Base-by-base conservation (phyloP, 495 filamentous ascomycete genomes). In the Cercophora sp. region DNA sequence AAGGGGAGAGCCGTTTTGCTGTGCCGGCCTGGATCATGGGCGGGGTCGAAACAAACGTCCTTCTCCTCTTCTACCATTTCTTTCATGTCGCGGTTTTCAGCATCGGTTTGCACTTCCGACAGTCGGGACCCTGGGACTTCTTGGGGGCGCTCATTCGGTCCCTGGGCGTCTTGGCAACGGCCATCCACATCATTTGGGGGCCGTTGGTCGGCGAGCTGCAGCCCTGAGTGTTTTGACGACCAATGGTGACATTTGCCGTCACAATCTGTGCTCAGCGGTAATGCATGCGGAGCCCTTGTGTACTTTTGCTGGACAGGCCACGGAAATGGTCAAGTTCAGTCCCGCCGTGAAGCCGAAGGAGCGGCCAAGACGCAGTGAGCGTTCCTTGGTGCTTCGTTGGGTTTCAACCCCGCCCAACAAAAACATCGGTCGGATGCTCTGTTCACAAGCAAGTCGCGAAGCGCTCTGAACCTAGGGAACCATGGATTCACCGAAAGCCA, bases 11-110 rank as follows among this genome's bases (percentile, higher is more conserved):
- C 20, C 51, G 48, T 24, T 55, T 55, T 48, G 48, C 57, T 5
- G 56, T 55, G 24, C 34, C 52, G 2, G 56, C 56, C 1, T 50
- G 46, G 40, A 50, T 59, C 35, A 55, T 55, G 51, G 56, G 51
- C 4, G 56, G 56, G 1, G 15, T 59, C n/a, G 4, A 41, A 0
- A 32, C 31, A 1, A 43, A 36, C 3, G 42, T 47, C 20, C n/a
- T 41, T 23, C 26, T 31, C n/a, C 35, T 59, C 19, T 55, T 55
- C 19, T 48, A 48, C 42, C 34, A 55, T 25, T 59, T 59, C 23
- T 52, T 59, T 10, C 20, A 4, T 13, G 24, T 59, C 29, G 52
- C 56, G 5, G 5, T 59, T 8, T 55, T 48, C 37, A 55, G 52
- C 52, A 45, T 59, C 6, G 20, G 34, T 11, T 10, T 55, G 20